Evolutionary conservation across 23 red algal species (phyloP).

Genomic region (Gracilaria domingensis): DNA sequence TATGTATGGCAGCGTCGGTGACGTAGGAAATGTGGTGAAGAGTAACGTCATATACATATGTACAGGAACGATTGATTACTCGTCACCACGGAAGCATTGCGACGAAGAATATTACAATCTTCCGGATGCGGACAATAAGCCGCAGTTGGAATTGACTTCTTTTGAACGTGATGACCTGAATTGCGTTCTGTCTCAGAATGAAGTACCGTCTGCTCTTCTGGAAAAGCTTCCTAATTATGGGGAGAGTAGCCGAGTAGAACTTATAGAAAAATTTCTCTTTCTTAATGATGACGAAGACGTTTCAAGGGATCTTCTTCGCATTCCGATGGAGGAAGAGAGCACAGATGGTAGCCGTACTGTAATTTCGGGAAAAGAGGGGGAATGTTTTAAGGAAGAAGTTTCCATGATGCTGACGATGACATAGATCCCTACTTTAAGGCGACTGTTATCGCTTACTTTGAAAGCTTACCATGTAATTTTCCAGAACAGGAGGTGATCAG

Average conservation of each 20-base stretch:
- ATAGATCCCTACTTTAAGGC: neutral
- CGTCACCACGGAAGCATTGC: too few relatives aligned
- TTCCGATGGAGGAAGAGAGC: neutral
- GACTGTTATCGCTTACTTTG: constrained; percentile 1
- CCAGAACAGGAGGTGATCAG: neutral
- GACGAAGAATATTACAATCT: too few relatives aligned
- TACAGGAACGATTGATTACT: too few relatives aligned
- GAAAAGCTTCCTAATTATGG: neutral
- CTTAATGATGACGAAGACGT: constrained; percentile 14
- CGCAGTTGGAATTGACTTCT: too few relatives aligned
- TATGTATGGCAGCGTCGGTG: too few relatives aligned
- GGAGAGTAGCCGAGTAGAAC: neutral
- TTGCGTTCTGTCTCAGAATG: too few relatives aligned
- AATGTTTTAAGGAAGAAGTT: neutral
- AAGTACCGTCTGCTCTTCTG: neutral
- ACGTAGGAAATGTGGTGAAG: too few relatives aligned
- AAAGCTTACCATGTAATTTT: neutral
- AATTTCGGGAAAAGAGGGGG: neutral
- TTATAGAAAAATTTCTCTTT: neutral
- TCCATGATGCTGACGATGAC: neutral
- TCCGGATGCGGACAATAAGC: too few relatives aligned
- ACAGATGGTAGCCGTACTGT: neutral
- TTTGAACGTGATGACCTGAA: too few relatives aligned
- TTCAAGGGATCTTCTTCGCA: neutral
- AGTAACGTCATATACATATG: too few relatives aligned